These are phyloP conservation scores for Martiniozyma abietophila DNA, from an alignment of 805 yeast species.

Conservation along the genomic window DNA sequence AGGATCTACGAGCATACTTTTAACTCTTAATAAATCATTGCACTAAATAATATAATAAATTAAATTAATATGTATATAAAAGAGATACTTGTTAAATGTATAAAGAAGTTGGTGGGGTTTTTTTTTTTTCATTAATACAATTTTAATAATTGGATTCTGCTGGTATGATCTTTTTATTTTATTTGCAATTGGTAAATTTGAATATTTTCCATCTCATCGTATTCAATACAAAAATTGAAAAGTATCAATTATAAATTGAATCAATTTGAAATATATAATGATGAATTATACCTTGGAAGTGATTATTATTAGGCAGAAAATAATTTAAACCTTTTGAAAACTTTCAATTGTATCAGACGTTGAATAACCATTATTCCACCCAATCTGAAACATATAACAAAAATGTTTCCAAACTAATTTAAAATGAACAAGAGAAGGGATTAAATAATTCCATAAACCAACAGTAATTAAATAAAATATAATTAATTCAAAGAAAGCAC, in stretches of 20 bases:
- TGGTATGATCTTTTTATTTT: too few species aligned
- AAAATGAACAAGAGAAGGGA: constrained; percentile 2
- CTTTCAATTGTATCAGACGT: not conserved
- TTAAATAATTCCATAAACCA: constrained; percentile 5
- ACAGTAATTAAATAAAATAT: constrained; percentile 1
- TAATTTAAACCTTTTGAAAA: not conserved
- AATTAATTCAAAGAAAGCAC: constrained; percentile 1
- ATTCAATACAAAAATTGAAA: too few species aligned
- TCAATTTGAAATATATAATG: not conserved
- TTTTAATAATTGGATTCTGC: too few species aligned
- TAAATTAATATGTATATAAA: not conserved
- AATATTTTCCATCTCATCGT: too few species aligned
- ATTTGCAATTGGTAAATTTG: too few species aligned
- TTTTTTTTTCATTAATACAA: too few species aligned
- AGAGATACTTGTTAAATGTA: not conserved
- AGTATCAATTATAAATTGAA: too few species aligned
- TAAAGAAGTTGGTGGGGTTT: not conserved
- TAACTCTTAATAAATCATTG: not conserved
- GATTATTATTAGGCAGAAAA: not conserved
- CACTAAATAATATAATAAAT: not conserved
- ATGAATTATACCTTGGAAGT: not conserved
- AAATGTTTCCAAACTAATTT: not conserved
- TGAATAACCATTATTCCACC: constrained; percentile 1
- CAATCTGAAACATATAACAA: constrained; percentile 1
- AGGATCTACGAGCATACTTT: not conserved